Evolutionary conservation across 2,329 filamentous ascomycete genomes (phyloP), one percentile per base, ranked within the genome.

Genomic region (Hypoxylon sp.): DNA sequence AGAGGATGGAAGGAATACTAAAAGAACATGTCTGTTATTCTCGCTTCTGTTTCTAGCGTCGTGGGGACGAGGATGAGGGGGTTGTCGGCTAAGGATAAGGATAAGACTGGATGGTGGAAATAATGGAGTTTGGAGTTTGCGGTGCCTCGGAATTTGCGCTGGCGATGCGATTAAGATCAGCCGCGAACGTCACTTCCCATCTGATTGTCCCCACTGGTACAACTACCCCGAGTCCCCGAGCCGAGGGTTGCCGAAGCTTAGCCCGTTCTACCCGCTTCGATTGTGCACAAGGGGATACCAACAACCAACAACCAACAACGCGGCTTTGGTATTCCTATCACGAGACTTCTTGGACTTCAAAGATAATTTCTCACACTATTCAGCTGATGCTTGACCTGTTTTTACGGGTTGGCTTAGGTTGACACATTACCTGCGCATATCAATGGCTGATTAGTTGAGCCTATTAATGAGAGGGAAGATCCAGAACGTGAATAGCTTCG

Each of bases 231-330:
- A 61, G 30, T 51, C 59, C 59, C 65, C 64, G 64, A 75, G 71
- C 73, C 73, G 73, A 75, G 52, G 72, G 24, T 74, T 75, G 69
- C 73, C 73, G 73, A 74, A 65, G 30, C 61, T 67, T 60, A 61
- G 55, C 66, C 58, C 4, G 24, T 26, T 65, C 63, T 61, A 68
- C 30, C 66, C 63, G 65, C 24, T n/a, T 52, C 44, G 36, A 26
- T 33, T 8, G 24, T 32, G 28, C 2, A 9, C 7, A n/a, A n/a
- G n/a, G n/a, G n/a, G n/a, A n/a, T n/a, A n/a, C n/a, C n/a, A n/a
- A n/a, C n/a, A n/a, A 32, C 28, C 28, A 32, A 32, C 28, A 32
- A 20, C 22, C 40, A 54, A 51, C 49, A 40, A 22, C 24, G 49
- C 46, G 14, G 20, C 42, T 48, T 49, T 9, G 4, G 46, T 48